These are phyloP conservation scores for Phoenix roebelenii DNA, from an alignment of 176 grass and related monocot genomes.

Conservation along the genomic window DNA sequence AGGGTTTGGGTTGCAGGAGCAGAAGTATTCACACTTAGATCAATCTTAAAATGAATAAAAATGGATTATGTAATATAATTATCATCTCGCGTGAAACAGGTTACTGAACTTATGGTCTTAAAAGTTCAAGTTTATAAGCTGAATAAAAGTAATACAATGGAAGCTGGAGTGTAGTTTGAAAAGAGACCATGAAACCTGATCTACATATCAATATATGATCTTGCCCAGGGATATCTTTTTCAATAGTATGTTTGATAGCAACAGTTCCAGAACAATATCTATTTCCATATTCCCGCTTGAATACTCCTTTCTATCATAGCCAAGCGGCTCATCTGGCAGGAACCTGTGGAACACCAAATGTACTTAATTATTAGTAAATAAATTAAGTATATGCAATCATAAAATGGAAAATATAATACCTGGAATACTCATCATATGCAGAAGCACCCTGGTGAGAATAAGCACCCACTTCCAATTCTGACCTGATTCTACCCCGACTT, in stretches of 20 bases:
- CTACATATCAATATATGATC: too few species aligned
- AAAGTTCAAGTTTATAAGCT: too few species aligned
- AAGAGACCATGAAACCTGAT: too few species aligned
- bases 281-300: constrained; percentile 18
- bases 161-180: too few species aligned
- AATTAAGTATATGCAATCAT: not conserved
- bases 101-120: too few species aligned
- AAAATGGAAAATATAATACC: constrained; percentile 9
- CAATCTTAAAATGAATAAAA: too few species aligned
- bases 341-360: constrained; percentile 13
- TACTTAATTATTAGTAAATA: not conserved
- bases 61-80: too few species aligned
- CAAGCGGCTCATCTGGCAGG: constrained; percentile 18
- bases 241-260: constrained; percentile 30
- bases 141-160: too few species aligned
- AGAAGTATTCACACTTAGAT: too few species aligned
- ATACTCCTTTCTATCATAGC: constrained; percentile 26
- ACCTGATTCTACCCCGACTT: constrained; percentile 23
- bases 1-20: too few species aligned
- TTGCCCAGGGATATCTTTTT: not conserved
- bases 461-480: constrained; percentile 15
- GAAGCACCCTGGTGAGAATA: constrained; percentile 10
- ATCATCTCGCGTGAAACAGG: too few species aligned
- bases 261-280: constrained; percentile 25
- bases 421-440: constrained; percentile 21